A percentile compares a stretch with the other conserved stretches of the same genome.
Evolutionary conservation across 352 stramenopile species (phyloP).

Genomic region (Globisporangium iwayamae): DNA sequence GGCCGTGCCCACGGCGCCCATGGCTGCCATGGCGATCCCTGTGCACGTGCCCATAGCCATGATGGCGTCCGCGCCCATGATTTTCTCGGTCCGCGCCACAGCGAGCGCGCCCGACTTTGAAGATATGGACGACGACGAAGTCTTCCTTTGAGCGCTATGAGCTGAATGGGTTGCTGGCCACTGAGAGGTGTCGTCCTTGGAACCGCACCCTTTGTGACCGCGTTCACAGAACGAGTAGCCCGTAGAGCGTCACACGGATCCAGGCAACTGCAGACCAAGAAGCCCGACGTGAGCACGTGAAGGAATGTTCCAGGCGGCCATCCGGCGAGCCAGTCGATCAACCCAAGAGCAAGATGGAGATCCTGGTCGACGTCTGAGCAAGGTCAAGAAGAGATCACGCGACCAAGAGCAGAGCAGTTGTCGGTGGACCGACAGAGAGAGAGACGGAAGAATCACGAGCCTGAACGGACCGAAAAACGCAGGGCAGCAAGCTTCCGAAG

Average conservation of each 20-base stretch:
- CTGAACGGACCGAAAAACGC: not conserved
- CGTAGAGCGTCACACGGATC: too few species aligned
- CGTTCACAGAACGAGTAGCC: not conserved
- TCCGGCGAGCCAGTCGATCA: not conserved
- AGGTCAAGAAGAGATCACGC: not conserved
- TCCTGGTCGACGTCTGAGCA: not conserved
- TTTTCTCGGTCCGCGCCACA: constrained; percentile 16
- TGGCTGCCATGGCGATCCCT: constrained; percentile 15
- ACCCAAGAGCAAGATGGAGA: not conserved
- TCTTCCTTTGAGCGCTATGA: constrained; percentile 8
- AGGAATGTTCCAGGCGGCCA: not conserved
- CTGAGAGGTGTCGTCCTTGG: not conserved
- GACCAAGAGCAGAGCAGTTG: not conserved
- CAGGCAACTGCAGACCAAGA: not conserved
- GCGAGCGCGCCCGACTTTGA: constrained; percentile 20
- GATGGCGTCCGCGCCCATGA: constrained; percentile 11
- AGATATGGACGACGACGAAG: constrained; percentile 15
- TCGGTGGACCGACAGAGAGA: not conserved
- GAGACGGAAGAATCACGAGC: not conserved
- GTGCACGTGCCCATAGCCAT: constrained; percentile 10
- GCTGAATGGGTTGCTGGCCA: too few species aligned
- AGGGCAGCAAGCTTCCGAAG: too few species aligned
- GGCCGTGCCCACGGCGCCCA: constrained; percentile 10
- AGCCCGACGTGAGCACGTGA: not conserved
- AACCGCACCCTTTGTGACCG: not conserved